Percentiles rank a stretch among this genome's conserved stretches.
Evolutionary conservation across 805 yeast species (phyloP).

Genomic region (Candida patagonica): DNA sequence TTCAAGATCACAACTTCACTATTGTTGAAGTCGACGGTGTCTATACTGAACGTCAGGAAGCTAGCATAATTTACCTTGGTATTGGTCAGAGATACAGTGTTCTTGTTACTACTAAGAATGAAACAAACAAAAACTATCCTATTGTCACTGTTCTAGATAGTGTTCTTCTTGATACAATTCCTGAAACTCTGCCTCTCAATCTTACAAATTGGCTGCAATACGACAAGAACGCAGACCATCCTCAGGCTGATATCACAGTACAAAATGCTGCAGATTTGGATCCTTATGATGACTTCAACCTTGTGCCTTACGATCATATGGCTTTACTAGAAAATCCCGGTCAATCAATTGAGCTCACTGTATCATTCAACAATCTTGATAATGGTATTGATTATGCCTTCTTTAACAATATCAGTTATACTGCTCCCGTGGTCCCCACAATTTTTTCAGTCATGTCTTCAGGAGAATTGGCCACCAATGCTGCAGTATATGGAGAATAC

Average conservation of each 20-base stretch:
- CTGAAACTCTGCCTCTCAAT: slow-evolving; percentile 56
- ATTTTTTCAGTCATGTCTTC: slow-evolving; percentile 70
- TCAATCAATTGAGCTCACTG: slow-evolving; percentile 53
- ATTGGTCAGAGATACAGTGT: slow-evolving; percentile 90
- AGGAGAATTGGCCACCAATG: slow-evolving; percentile 41
- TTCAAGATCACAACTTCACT: slow-evolving; percentile 80
- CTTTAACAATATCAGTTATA: slow-evolving; percentile 78
- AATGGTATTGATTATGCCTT: slow-evolving; percentile 94
- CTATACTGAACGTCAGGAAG: slow-evolving; percentile 63
- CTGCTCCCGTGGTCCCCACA: slow-evolving; percentile 77
- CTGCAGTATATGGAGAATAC: slow-evolving; percentile 70
- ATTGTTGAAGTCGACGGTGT: slow-evolving; percentile 92
- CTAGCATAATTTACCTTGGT: slow-evolving; percentile 66
- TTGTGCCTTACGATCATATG: slow-evolving; percentile 53
- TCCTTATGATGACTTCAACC: slow-evolving; percentile 67
- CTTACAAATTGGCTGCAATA: slow-evolving; percentile 69
- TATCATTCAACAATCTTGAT: slow-evolving; percentile 72
- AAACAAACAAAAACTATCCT: slow-evolving; percentile 58
- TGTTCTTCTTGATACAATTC: slow-evolving; percentile 70
- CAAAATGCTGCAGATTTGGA: slow-evolving; percentile 35
- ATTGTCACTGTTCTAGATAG: slow-evolving; percentile 75
- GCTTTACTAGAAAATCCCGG: slow-evolving; percentile 60
- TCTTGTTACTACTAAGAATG: slow-evolving; percentile 61
- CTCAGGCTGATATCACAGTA: slow-evolving; percentile 29
- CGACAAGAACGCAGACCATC: slow-evolving; percentile 35